These are phyloP conservation scores for Pyrenophora graminea DNA, from an alignment of 2,329 filamentous ascomycete genomes.

Conservation along the genomic window DNA sequence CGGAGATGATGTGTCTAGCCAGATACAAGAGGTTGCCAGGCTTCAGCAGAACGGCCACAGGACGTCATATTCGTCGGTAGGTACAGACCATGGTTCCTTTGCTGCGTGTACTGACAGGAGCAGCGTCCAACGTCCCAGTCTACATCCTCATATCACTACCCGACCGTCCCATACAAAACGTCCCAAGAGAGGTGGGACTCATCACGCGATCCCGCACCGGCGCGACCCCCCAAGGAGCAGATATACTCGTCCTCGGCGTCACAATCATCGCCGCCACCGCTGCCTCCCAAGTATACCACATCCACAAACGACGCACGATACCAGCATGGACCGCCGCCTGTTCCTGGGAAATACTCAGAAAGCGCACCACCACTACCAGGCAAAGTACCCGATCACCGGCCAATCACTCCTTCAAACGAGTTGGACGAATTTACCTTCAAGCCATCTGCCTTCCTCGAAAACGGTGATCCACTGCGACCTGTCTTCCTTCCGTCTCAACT, in stretches of 20 bases:
- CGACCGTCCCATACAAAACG: conserved; percentile 49
- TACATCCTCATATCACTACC: conserved; percentile 49
- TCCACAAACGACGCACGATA: conserved; percentile 19
- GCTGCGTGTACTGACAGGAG: conserved; percentile 14
- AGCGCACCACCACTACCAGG: conserved; percentile 39
- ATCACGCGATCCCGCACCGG: conserved; percentile 38
- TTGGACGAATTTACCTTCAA: conserved; percentile 75
- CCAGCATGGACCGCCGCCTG: conserved; percentile 26
- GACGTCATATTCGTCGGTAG: conserved; percentile 32
- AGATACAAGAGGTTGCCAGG: conserved; percentile 57
- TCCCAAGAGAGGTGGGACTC: conserved; percentile 41
- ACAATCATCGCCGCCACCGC: conserved; percentile 28
- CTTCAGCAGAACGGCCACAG: conserved; percentile 35
- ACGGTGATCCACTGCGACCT: conserved; percentile 81
- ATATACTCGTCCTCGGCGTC: conserved; percentile 33
- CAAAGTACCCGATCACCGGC: conserved; percentile 37
- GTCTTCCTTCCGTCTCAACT: conserved; percentile 82
- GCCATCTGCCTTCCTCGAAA: conserved; percentile 86
- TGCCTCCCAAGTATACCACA: conserved; percentile 36
- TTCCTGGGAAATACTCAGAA: conserved; percentile 37
- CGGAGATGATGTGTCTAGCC: conserved; percentile 56
- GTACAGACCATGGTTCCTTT: neutral
- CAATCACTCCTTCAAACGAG: conserved; percentile 42
- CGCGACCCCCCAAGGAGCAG: conserved; percentile 44
- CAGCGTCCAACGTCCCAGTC: conserved; percentile 36